phyloP scores from a whole-genome alignment of 1,139 yeast genomes.

The Hansenula sp. region DNA sequence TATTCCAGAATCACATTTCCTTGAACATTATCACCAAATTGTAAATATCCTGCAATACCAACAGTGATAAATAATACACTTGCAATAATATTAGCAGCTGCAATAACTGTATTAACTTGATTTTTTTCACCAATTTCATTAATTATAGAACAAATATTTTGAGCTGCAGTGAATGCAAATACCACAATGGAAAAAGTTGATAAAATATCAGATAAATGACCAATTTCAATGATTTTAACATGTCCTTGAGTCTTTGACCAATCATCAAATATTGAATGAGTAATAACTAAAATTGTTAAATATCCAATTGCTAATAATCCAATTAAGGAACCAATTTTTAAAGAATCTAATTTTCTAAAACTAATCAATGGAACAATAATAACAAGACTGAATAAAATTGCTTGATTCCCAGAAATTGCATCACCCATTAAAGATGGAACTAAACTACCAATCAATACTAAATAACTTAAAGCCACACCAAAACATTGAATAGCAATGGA shows the following conservation, averaged over 20 bases:
- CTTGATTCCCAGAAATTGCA: constrained; percentile 36
- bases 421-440: constrained; percentile 62
- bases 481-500: constrained; percentile 90
- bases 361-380: constrained; percentile 73
- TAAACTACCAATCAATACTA: constrained; percentile 86
- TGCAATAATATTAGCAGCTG: constrained; percentile 52
- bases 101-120: constrained; percentile 49
- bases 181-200: constrained; percentile 87
- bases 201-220: constrained; percentile 55
- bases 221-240: constrained; percentile 49
- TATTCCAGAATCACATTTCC: constrained; percentile 82
- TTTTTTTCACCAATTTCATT: constrained; percentile 70
- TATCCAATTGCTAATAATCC: constrained; percentile 81
- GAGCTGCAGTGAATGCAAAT: constrained; percentile 94
- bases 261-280: constrained; percentile 52
- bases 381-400: constrained; percentile 63
- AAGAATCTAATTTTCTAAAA: constrained; percentile 71
- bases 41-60: constrained; percentile 79
- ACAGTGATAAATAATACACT: constrained; percentile 60
- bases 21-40: constrained; percentile 72
- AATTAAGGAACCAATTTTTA: constrained; percentile 81
- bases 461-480: constrained; percentile 87
- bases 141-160: constrained; percentile 85
- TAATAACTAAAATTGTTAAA: constrained; percentile 66
- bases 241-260: constrained; percentile 47